Evolutionary conservation across 2,329 filamentous ascomycete species (phyloP).

Genomic region (Calonectria pseudoturangicola): DNA sequence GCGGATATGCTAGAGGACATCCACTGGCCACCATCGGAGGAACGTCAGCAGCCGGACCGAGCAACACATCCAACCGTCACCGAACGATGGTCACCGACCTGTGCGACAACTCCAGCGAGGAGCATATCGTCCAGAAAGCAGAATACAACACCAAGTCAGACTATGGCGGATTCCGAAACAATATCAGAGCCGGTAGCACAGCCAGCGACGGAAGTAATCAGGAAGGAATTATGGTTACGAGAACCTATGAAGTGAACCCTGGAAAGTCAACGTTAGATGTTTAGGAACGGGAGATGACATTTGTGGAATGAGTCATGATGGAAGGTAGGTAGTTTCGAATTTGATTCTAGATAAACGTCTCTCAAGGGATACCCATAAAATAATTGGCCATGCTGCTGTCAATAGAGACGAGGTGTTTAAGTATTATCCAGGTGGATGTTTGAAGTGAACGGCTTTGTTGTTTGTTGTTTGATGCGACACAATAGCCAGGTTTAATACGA

Average conservation of each 20-base stretch:
- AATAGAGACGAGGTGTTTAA: too few species aligned
- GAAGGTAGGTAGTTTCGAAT: background rate
- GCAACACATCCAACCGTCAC: slow-evolving; percentile 41
- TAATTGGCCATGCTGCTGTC: background rate
- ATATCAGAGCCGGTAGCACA: slow-evolving; percentile 50
- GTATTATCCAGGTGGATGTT: too few species aligned
- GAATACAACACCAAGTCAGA: slow-evolving; percentile 43
- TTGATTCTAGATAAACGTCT: background rate
- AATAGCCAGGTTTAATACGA: too few species aligned
- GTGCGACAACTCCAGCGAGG: slow-evolving; percentile 57
- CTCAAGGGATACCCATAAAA: background rate
- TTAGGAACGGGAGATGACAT: slow-evolving; percentile 27
- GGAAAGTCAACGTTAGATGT: slow-evolving; percentile 53
- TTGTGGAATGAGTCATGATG: slow-evolving; percentile 12
- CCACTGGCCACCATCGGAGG: slow-evolving; percentile 53
- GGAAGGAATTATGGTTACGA: slow-evolving; percentile 53
- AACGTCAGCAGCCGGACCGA: slow-evolving; percentile 40
- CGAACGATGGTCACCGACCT: slow-evolving; percentile 51
- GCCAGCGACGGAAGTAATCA: slow-evolving; percentile 42
- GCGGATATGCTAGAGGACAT: slow-evolving; percentile 51
- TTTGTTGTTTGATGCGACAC: too few species aligned
- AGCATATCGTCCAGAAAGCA: slow-evolving; percentile 54
- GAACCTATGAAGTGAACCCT: slow-evolving; percentile 51
- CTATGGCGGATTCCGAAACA: slow-evolving; percentile 48
- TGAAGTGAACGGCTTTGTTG: too few species aligned